phyloP scores from a whole-genome alignment of 441 rosid genomes.

The Melastoma candidum region DNA sequence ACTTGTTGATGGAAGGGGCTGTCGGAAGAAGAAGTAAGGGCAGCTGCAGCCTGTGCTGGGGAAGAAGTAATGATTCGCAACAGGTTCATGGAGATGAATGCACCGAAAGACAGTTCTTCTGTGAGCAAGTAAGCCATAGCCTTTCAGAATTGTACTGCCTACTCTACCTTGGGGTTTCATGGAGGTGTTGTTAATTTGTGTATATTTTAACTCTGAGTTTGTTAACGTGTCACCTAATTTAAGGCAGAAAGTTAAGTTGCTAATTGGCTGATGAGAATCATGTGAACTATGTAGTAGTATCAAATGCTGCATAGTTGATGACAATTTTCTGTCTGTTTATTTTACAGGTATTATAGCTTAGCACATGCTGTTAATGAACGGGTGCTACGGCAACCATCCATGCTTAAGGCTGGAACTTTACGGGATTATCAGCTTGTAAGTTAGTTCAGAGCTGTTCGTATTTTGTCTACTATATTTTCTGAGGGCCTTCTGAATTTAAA shows the following conservation, averaged over 20 bases:
- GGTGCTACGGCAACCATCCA: conserved; percentile 90
- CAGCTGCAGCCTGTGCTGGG: conserved; percentile 95
- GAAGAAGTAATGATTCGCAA: conserved; percentile 98
- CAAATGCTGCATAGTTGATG: not conserved
- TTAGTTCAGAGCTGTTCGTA: conserved; percentile 20
- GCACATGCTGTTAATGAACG: conserved; percentile 99
- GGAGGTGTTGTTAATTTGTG: not conserved
- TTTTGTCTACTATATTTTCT: conserved; percentile 9
- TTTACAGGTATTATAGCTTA: conserved; percentile 82
- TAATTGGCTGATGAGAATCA: not conserved
- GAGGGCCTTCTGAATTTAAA: conserved; percentile 1
- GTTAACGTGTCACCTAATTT: not conserved
- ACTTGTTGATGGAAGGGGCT: conserved; percentile 63
- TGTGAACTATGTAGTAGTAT: not conserved
- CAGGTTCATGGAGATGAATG: conserved; percentile 94
- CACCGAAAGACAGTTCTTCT: conserved; percentile 69
- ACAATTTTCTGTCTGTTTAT: conserved; percentile 8
- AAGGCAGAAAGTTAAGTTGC: too few species aligned
- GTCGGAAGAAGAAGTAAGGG: conserved; percentile 95
- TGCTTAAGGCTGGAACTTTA: conserved; percentile 90
- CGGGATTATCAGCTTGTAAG: conserved; percentile 99
- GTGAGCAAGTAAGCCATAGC: conserved; percentile 73
- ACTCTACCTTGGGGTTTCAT: conserved; percentile 1
- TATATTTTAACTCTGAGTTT: not conserved
- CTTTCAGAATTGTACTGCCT: too few species aligned